A percentile compares a stretch with the other conserved stretches of the same genome.
Evolutionary conservation across 495 filamentous ascomycete species (phyloP).

Genomic region (Chaetomium fimeti): DNA sequence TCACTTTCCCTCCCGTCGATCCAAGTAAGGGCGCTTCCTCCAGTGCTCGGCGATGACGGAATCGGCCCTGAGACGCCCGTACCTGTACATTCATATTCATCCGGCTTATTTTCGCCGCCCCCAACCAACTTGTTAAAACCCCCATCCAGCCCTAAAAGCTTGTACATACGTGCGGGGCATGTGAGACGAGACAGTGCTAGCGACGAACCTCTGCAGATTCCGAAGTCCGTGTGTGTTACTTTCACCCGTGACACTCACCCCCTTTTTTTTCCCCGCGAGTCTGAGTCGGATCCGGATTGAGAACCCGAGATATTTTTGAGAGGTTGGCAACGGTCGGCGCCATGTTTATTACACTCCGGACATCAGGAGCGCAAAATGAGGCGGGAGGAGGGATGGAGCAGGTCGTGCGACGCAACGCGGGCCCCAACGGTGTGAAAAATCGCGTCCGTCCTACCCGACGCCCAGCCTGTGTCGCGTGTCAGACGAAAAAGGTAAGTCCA

Average conservation of each 20-base stretch:
- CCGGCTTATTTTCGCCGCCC: constrained; percentile 1
- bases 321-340: neutral
- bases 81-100: constrained; percentile 1
- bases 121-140: neutral
- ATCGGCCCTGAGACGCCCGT: neutral
- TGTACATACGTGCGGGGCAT: neutral
- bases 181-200: constrained; percentile 1
- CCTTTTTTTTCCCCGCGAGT: neutral
- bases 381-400: constrained; percentile 14
- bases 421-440: neutral
- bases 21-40: too few species aligned
- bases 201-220: too few species aligned
- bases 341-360: constrained; percentile 17
- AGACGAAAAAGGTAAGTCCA: constrained; percentile 19
- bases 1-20: too few species aligned
- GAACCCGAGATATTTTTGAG: too few species aligned
- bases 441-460: constrained; percentile 9
- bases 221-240: neutral
- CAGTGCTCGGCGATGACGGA: neutral
- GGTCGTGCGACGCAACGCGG: constrained; percentile 11
- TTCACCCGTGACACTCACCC: neutral
- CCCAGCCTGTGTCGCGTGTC: constrained; percentile 19
- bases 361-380: constrained; percentile 1
- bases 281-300: too few species aligned
- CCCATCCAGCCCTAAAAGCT: neutral